Percentiles rank a stretch among this genome's conserved stretches.
These are phyloP conservation scores for Apiotrichum gamsii DNA, from an alignment of 1,284 basidiomycete species.

Conservation along the genomic window DNA sequence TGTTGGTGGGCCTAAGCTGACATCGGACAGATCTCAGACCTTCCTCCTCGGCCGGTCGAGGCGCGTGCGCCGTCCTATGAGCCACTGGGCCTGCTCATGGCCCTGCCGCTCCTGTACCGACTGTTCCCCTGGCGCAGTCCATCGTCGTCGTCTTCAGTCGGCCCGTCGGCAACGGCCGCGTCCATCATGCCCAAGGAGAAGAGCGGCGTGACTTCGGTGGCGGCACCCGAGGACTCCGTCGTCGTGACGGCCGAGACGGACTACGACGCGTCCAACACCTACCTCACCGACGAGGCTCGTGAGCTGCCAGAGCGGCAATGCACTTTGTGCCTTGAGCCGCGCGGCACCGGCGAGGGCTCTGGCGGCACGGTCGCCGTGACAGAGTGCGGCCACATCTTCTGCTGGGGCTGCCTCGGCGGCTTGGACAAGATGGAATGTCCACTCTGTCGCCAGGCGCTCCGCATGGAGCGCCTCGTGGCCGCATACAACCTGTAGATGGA, in stretches of 20 bases:
- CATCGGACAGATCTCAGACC: constrained; percentile 61
- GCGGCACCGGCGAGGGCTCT: constrained; percentile 53
- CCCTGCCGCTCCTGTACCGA: constrained; percentile 63
- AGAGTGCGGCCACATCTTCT: constrained; percentile 90
- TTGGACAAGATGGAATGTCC: constrained; percentile 79
- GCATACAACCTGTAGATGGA: constrained; percentile 67
- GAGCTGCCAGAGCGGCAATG: constrained; percentile 65
- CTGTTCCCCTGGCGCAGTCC: constrained; percentile 21
- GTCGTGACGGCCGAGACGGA: constrained; percentile 46
- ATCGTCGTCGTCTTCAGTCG: neutral
- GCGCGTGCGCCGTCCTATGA: constrained; percentile 73
- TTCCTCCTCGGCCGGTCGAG: constrained; percentile 60
- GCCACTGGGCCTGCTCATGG: constrained; percentile 69
- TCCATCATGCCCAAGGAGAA: constrained; percentile 6
- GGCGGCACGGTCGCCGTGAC: constrained; percentile 61
- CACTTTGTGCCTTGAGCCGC: constrained; percentile 79
- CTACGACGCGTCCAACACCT: constrained; percentile 38
- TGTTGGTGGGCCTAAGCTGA: neutral
- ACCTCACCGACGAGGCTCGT: constrained; percentile 30
- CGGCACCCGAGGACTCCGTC: constrained; percentile 42
- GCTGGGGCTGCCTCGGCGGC: constrained; percentile 92
- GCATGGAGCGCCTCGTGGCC: constrained; percentile 65
- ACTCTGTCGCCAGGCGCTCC: constrained; percentile 71
- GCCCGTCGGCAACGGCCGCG: neutral
- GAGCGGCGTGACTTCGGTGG: constrained; percentile 7